Conservation (phyloP, 2,329 filamentous ascomycete species). For the Cercospora zeina region DNA sequence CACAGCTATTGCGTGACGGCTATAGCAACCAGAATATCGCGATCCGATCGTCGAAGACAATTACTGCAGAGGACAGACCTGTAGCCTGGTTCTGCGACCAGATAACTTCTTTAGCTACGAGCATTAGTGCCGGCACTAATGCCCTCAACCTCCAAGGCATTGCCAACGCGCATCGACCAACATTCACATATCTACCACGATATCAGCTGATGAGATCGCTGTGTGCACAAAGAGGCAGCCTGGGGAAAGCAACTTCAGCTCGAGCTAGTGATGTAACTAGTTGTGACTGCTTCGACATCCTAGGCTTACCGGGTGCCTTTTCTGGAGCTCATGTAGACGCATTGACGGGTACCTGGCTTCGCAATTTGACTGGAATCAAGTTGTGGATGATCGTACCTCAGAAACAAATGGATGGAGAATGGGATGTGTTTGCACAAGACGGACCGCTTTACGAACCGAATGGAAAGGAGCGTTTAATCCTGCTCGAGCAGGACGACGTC, state of each 20-base stretch:
- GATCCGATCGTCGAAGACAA: not conserved
- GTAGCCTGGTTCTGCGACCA: constrained; percentile 6
- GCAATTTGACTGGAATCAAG: constrained; percentile 21
- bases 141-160: constrained; percentile 16
- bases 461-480: constrained; percentile 19
- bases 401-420: not conserved
- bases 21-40: not conserved
- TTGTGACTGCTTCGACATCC: constrained; percentile 19
- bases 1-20: not conserved
- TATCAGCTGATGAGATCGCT: constrained; percentile 19
- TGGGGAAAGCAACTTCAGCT: constrained; percentile 5
- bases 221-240: not conserved
- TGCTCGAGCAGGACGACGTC: constrained; percentile 22
- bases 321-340: constrained; percentile 19
- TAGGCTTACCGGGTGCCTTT: constrained; percentile 15
- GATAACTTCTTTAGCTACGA: not conserved
- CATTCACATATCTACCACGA: constrained; percentile 17
- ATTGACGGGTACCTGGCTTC: constrained; percentile 19
- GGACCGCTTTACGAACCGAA: not conserved
- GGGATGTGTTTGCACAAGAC: not conserved
- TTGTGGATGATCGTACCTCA: constrained; percentile 22
- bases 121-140: constrained; percentile 2
- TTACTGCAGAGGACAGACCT: constrained; percentile 1
- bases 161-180: constrained; percentile 10
- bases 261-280: constrained; percentile 12